These are phyloP conservation scores for Papiliotrema flavescens DNA, from an alignment of 1,284 basidiomycete genomes.

Conservation along the genomic window DNA sequence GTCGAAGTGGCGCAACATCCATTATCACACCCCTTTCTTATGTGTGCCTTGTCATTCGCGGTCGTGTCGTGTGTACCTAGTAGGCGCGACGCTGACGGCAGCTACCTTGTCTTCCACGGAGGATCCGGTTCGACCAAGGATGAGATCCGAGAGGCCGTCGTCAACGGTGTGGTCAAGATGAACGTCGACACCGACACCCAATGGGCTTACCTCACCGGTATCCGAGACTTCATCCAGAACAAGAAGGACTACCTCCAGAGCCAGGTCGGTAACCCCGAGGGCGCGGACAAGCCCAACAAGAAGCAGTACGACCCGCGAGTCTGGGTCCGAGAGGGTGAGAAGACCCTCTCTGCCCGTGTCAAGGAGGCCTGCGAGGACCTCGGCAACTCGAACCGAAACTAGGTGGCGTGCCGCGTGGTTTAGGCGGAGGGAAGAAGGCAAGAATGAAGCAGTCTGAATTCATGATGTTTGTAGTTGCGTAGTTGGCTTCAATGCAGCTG, in stretches of 20 bases:
- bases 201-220: conserved; percentile 85
- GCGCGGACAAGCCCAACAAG: conserved; percentile 94
- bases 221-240: conserved; percentile 78
- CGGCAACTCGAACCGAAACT: conserved; percentile 61
- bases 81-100: conserved; percentile 33
- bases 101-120: conserved; percentile 99
- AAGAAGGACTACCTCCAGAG: conserved; percentile 81
- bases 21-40: neutral
- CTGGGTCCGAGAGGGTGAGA: conserved; percentile 98
- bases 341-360: conserved; percentile 83
- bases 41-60: neutral
- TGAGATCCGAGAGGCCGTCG: conserved; percentile 90
- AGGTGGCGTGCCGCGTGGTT: too few relatives aligned
- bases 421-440: too few relatives aligned
- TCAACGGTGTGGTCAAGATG: conserved; percentile 95
- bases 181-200: conserved; percentile 83
- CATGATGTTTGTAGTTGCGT: too few relatives aligned
- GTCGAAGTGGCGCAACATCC: conserved; percentile 45
- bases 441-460: too few relatives aligned
- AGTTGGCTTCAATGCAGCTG: too few relatives aligned
- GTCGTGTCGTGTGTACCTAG: too few relatives aligned
- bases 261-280: conserved; percentile 93
- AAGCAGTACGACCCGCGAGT: conserved; percentile 93
- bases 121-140: conserved; percentile 96
- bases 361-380: conserved; percentile 89